Evolutionary conservation across 345 rosid species (phyloP), one percentile per base, ranked within the genome.

Genomic region (Corymbia maculata): DNA sequence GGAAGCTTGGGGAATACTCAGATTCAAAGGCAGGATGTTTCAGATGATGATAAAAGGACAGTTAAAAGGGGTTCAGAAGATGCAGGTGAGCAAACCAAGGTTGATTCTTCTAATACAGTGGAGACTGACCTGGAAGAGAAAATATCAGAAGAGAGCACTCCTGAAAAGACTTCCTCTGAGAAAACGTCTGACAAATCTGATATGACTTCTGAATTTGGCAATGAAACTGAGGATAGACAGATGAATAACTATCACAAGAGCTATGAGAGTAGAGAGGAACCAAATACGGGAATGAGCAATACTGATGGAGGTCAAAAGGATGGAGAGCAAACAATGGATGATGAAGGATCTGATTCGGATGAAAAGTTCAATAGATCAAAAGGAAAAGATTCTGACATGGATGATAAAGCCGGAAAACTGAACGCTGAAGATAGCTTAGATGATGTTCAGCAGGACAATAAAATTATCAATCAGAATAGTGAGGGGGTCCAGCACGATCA

Each of bases 301-400:
- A 88, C 79, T 14, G 90, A 88, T 66, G 90, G 86, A 84, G 87
- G 59, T 44, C 87, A 89, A 86, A 82, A 53, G 84, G 86, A 88
- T 89, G 92, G 89, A 79, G 90, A 82, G 82, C 91, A 90, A 64
- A 47, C 91, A 51, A 89, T 88, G 87, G 80, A 89, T 45, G 91
- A 91, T 86, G 93, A 75, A 59, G 90, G 88, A 51, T 94, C 90
- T 70, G 90, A 70, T 82, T 90, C 91, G 80, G 50, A 85, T 21
- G 94, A 91, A 87, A 89, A 52, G 30, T 68, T 79, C 85, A 92
- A 91, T 86, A 88, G 84, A 5, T 75, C 84, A 85, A 88, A 88
- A 85, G 96, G 92, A 84, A 91, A 86, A 13, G 88, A 90, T 86
- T 89, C 88, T 70, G 93, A 86, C 88, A 89, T 89, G 2, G 91